Conservation (phyloP, 1,284 basidiomycete genomes). For the Pseudozyma thailandica region DNA sequence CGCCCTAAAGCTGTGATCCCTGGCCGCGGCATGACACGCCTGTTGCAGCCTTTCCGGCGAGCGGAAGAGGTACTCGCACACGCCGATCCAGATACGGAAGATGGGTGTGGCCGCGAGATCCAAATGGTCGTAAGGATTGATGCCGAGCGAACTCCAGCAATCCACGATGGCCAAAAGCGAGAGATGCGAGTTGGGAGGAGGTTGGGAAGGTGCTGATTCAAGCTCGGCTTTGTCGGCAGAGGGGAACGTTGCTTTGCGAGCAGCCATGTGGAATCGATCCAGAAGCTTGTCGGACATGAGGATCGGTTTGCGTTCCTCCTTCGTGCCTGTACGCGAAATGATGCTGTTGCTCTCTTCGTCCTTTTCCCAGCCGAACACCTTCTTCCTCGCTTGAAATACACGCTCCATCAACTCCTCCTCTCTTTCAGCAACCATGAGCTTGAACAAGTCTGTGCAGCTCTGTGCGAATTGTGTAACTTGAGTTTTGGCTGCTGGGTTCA, state of each 20-base stretch:
- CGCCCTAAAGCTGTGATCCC: slow-evolving; percentile 83
- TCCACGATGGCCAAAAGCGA: slow-evolving; percentile 98
- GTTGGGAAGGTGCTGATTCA: slow-evolving; percentile 8
- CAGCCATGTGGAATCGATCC: slow-evolving; percentile 86
- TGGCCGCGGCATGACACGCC: slow-evolving; percentile 74
- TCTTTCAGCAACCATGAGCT: slow-evolving; percentile 89
- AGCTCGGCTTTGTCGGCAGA: slow-evolving; percentile 22
- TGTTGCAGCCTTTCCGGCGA: slow-evolving; percentile 68
- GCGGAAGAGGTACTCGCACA: slow-evolving; percentile 93
- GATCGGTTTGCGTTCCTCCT: slow-evolving; percentile 74
- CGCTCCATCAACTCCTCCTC: slow-evolving; percentile 73
- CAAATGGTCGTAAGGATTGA: slow-evolving; percentile 91
- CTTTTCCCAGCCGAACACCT: slow-evolving; percentile 77
- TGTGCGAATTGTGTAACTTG: slow-evolving; percentile 89
- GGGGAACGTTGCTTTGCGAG: slow-evolving; percentile 66
- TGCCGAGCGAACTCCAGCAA: slow-evolving; percentile 88
- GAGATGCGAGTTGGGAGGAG: slow-evolving; percentile 85
- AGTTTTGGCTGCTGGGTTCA: slow-evolving; percentile 88
- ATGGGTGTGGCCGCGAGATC: slow-evolving; percentile 94
- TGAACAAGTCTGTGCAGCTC: slow-evolving; percentile 88
- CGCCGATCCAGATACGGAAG: slow-evolving; percentile 96
- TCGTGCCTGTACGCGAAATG: slow-evolving; percentile 43
- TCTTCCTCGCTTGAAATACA: slow-evolving; percentile 79
- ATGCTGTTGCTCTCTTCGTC: slow-evolving; percentile 54
- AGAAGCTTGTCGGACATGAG: slow-evolving; percentile 86